Base-by-base conservation (phyloP, 768 basidiomycete genomes). In the Panus rudis region DNA sequence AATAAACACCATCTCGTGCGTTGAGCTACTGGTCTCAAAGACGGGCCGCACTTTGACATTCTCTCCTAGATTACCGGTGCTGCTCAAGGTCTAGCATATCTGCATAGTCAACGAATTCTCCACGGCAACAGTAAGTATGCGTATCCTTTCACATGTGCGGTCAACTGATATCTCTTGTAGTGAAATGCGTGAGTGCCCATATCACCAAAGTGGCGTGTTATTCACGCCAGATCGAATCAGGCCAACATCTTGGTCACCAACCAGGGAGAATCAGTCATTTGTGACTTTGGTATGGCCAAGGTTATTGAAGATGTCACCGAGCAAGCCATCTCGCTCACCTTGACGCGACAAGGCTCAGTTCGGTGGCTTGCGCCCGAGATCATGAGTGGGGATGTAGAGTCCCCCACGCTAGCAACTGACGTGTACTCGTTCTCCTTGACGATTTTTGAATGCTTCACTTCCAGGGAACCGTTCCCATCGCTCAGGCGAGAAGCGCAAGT, bases 281-380 rank as follows among this genome's bases (percentile, higher is more conserved):
- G 74, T 47, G 79, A 82, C 50, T 81, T 82, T 54, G 78, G 79
- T 32, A 73, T 81, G 63, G 73, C 79, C 14, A 78, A 76, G 52
- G 63, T 79, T 22, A 69, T 81, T 27, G 73, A 73, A 45, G 76
- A 79, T 32, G 68, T 80, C 22, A 72, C 76, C 1, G 76, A 75
- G 43, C 71, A 59, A 45, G 54, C 63, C 21, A 66, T 67, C 25
- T 69, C 73, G 21, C 54, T 62, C n/a, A 71, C 69, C 3, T 58
- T 80, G 40, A 73, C 75, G 1, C 52, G 38, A 24, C 66, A 67
- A 4, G 67, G 69, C 8, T 70, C 70, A 43, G 66, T 74, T 26
- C 70, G 80, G 7, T 82, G 79, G 78, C 64, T 76, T 23, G 76
- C 80, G 6, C 81, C 80, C 1, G 79, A 81, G 52, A 60, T 80